Percentiles rank a stretch among this genome's conserved stretches.
Evolutionary conservation across 108 stramenopile genomes (phyloP).

Genomic region (Pseudonitzschia pungens): DNA sequence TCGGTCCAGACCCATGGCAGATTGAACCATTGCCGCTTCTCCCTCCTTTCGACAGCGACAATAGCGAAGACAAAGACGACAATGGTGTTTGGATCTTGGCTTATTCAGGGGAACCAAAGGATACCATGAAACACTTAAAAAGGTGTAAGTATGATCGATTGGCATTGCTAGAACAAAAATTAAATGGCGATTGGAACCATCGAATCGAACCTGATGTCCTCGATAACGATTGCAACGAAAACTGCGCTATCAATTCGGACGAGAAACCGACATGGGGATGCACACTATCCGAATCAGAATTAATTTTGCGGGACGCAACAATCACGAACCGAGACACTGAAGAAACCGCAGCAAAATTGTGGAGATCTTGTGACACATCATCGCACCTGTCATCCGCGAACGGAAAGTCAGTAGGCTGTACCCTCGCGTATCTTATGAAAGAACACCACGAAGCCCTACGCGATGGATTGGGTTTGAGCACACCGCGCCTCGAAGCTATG

Average conservation of each 20-base stretch:
- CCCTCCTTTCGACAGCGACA: neutral
- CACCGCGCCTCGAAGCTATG: conserved; percentile 35
- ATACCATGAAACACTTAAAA: conserved; percentile 42
- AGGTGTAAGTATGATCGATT: conserved; percentile 40
- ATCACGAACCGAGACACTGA: conserved; percentile 37
- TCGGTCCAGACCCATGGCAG: conserved; percentile 40
- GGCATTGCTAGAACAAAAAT: conserved; percentile 17
- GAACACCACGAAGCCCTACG: conserved; percentile 37
- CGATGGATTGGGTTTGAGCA: conserved; percentile 35
- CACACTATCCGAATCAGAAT: conserved; percentile 14
- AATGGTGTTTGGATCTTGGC: conserved; percentile 39
- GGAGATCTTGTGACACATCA: conserved; percentile 12
- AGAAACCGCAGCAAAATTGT: conserved; percentile 19
- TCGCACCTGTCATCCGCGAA: neutral
- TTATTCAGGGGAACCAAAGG: conserved; percentile 43
- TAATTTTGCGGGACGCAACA: conserved; percentile 27
- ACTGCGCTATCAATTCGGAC: too few species aligned
- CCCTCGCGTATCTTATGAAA: conserved; percentile 23
- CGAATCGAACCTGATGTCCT: neutral
- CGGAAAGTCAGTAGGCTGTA: neutral
- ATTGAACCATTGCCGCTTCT: conserved; percentile 3
- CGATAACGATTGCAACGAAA: too few species aligned
- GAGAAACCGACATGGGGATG: neutral
- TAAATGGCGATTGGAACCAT: conserved; percentile 32
- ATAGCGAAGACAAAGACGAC: neutral